Base-by-base conservation (phyloP, 768 basidiomycete genomes). In the Tylopilus sp. region DNA sequence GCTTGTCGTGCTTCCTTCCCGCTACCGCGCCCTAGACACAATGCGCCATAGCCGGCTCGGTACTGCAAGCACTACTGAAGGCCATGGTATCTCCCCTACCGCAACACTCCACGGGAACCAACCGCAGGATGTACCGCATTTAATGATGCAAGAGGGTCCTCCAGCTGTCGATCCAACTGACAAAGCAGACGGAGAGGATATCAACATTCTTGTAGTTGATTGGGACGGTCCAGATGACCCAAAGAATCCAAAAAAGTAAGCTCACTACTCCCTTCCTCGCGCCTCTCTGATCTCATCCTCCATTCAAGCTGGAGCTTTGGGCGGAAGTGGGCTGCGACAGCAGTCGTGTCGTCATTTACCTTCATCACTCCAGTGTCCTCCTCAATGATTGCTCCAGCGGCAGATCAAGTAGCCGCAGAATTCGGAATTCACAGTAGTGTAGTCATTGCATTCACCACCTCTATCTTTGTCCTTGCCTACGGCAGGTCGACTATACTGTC, bases 371-470 rank as follows among this genome's bases (percentile, higher is more conserved):
- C 87, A 0, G 73, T 89, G 0, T 82, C 87, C 0, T 91, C 89
- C 4, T 81, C 86, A 4, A 89, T 88, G 83, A 72, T 89, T 2
- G 84, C 89, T 0, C 87, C 88, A 0, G 87, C 87, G 0, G 71
- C 76, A 0, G 55, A 58, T 5, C 75, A 82, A 47, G 59, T 91
- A 0, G 83, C 74, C 2, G 53, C 63, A 4, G 67, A 80, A 21
- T 84, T 89, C 55, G 75, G 79, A 1, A 76, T 89, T 25, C 81
- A 76, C 10, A 82, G 64, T 60, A 55, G 59, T 3, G 77, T 73
- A 1, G 48, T 82, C 4, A 69, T 80, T 19, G 80, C 79, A 2
- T 77, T 91, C 70, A 79, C 77, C 24, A 82, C 79, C 0, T 85
- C 84, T 0, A 78, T 82, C 9, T 83, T 82, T 50, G 69, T 82